A percentile compares a stretch with the other conserved stretches of the same genome.
These are phyloP conservation scores for Penicillium sp. DNA, from an alignment of 2,329 filamentous ascomycete genomes.

Conservation along the genomic window DNA sequence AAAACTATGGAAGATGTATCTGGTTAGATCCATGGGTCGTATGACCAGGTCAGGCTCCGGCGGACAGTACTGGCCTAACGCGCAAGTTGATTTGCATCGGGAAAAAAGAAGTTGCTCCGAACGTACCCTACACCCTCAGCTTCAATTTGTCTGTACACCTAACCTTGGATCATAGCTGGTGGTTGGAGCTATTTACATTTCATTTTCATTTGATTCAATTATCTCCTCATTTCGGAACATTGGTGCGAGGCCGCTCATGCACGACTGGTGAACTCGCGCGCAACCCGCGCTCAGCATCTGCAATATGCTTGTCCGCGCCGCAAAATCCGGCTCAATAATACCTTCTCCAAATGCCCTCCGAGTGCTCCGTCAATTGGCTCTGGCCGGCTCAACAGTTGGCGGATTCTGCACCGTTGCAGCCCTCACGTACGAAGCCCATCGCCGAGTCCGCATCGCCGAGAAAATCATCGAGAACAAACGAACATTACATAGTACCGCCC, in stretches of 20 bases:
- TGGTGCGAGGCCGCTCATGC: slow-evolving; percentile 14
- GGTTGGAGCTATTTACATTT: neutral
- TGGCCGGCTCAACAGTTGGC: slow-evolving; percentile 40
- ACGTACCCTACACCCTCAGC: slow-evolving; percentile 12
- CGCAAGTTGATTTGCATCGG: slow-evolving; percentile 15
- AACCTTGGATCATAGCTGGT: neutral
- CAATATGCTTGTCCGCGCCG: slow-evolving; percentile 35
- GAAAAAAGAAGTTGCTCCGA: slow-evolving; percentile 21
- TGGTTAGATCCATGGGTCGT: slow-evolving; percentile 1
- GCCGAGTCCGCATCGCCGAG: slow-evolving; percentile 42
- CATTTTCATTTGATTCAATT: neutral
- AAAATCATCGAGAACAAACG: slow-evolving; percentile 46
- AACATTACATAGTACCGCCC: slow-evolving; percentile 40
- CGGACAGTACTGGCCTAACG: slow-evolving; percentile 5
- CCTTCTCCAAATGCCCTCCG: slow-evolving; percentile 47
- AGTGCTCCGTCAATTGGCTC: slow-evolving; percentile 36
- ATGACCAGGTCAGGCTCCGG: slow-evolving; percentile 11
- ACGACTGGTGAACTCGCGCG: slow-evolving; percentile 23
- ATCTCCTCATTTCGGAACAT: neutral
- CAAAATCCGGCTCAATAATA: slow-evolving; percentile 32
- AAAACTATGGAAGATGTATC: neutral
- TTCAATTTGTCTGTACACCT: slow-evolving; percentile 6
- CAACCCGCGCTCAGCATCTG: slow-evolving; percentile 25
- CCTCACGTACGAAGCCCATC: slow-evolving; percentile 44
- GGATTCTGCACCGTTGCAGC: slow-evolving; percentile 42